Conservation (phyloP, 441 rosid genomes). For the Omphalea diandra region DNA sequence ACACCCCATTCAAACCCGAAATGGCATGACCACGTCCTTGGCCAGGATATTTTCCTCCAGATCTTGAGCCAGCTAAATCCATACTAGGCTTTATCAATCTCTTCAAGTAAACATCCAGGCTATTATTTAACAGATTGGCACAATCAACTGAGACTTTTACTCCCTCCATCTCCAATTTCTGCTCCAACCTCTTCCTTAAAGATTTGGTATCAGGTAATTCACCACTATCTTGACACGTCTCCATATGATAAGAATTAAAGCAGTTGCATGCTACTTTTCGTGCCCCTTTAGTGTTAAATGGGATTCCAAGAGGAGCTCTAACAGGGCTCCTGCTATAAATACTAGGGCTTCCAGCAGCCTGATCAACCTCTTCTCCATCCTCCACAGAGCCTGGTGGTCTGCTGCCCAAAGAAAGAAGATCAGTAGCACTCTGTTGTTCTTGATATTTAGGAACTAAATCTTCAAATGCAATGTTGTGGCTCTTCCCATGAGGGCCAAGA, state of each 20-base stretch:
- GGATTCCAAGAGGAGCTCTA: conserved; percentile 70
- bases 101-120: conserved; percentile 54
- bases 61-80: conserved; percentile 43
- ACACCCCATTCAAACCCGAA: conserved; percentile 20
- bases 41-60: conserved; percentile 14
- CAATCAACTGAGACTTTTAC: conserved; percentile 41
- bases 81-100: conserved; percentile 61
- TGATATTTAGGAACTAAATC: conserved; percentile 43
- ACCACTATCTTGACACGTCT: conserved; percentile 44
- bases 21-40: conserved; percentile 13
- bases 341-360: conserved; percentile 55
- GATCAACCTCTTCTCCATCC: conserved; percentile 88
- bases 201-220: conserved; percentile 62
- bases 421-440: conserved; percentile 49
- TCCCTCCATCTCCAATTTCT: conserved; percentile 55
- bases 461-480: conserved; percentile 29
- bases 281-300: conserved; percentile 30
- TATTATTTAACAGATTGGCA: conserved; percentile 54
- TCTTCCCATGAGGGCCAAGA: conserved; percentile 47
- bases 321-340: conserved; percentile 59
- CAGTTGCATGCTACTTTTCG: conserved; percentile 28
- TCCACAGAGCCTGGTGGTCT: conserved; percentile 59
- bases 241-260: conserved; percentile 13
- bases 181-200: conserved; percentile 46
- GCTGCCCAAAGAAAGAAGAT: conserved; percentile 65